These are phyloP conservation scores for Hyaloscypha finlandica DNA, from an alignment of 495 filamentous ascomycete genomes.

Conservation along the genomic window DNA sequence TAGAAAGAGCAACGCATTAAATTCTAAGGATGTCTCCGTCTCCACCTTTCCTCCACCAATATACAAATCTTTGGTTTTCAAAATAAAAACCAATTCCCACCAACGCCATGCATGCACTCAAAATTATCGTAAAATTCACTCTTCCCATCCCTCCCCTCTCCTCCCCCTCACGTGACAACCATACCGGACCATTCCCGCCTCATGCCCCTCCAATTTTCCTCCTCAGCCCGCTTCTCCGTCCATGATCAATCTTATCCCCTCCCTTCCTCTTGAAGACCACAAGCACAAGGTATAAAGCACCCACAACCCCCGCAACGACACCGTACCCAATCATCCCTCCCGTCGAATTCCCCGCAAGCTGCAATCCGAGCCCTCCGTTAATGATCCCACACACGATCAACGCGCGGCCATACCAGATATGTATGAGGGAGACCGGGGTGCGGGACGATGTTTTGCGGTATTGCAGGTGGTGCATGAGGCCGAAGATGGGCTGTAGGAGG, in stretches of 20 bases:
- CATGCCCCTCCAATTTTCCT: too few relatives aligned
- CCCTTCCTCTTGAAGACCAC: constrained; percentile 32
- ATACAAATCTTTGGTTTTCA: too few relatives aligned
- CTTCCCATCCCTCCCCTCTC: too few relatives aligned
- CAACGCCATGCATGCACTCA: too few relatives aligned
- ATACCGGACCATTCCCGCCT: too few relatives aligned
- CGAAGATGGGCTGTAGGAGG: constrained; percentile 67
- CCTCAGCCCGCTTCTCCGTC: too few relatives aligned
- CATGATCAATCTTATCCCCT: not conserved
- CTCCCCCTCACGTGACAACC: too few relatives aligned
- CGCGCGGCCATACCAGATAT: constrained; percentile 70
- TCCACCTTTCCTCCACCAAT: too few relatives aligned
- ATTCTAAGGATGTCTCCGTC: too few relatives aligned
- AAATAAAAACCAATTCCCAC: too few relatives aligned
- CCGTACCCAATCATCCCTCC: constrained; percentile 54
- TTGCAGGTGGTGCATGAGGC: constrained; percentile 63
- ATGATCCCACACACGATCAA: constrained; percentile 64
- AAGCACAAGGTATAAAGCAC: constrained; percentile 45
- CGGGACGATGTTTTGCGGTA: constrained; percentile 50
- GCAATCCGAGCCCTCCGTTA: constrained; percentile 70
- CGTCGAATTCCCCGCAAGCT: constrained; percentile 39
- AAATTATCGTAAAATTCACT: too few relatives aligned
- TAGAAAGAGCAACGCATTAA: too few relatives aligned
- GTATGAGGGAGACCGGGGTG: constrained; percentile 55
- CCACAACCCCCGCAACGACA: constrained; percentile 58